Base-by-base conservation (phyloP, 176 grass and related monocot species). In the Rhynchospora breviuscula region DNA sequence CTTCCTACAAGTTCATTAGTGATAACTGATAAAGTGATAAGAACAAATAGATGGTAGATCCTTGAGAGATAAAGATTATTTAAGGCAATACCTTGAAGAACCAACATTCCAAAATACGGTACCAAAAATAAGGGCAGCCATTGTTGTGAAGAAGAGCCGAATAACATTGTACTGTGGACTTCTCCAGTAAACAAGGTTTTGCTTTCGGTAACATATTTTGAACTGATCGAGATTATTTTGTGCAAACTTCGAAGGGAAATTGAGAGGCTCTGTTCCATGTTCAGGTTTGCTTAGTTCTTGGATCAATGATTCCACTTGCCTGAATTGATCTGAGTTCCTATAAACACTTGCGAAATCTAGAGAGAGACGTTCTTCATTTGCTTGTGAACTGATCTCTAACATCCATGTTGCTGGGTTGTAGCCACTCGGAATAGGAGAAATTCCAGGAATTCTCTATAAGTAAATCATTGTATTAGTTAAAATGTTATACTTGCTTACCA, bases 391-490 rank as follows among this genome's bases (percentile, higher is more conserved):
- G 56, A 95, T 82, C 83, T 95, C 93, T 40, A 95, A 81, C 93
- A 95, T 95, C 93, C 93, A 95, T 53, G 90, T 95, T 88, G 93
- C 93, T 79, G 93, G 93, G 86, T 95, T 95, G 70, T 90, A 92
- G 59, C 86, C 88, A 79, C 87, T 78, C 22, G 51, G 78, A 29
- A 95, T 90, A 51, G 29, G 63, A 80, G 85, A 22, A 85, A 95
- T 80, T 56, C 88, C 85, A 46, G 90, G 84, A 78, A 92, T 92
- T 54, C 54, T 81, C 93, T 95, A 78, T 49, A 87, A 29, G 19
- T 45, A 45, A 46, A 15, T 15, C 12, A 54, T 15, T 44, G 43
- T 47, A 71, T 46, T 46, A 48, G 10, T 22, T 19, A 79, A 73
- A 13, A 58, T n/a, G 23, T 23, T 68, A 18, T 3, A 43, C 19